Base-by-base conservation (phyloP, 306 rosid species). In the Rosa persica region DNA sequence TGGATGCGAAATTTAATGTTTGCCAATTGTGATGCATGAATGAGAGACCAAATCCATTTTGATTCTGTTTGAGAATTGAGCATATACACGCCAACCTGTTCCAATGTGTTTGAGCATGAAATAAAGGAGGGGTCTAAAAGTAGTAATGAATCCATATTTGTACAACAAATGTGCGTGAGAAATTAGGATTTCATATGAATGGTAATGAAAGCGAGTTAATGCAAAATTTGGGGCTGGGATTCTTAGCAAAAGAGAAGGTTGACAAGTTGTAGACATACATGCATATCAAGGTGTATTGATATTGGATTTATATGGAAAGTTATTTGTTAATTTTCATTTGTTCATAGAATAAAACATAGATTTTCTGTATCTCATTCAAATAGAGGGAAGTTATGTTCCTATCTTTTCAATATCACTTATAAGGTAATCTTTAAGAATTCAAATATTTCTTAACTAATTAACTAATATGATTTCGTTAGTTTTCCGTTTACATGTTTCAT, bases 291-390 rank as follows among this genome's bases (percentile, higher is more conserved):
- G 4, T 57, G 64, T 57, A 8, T 57, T 22, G 34, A 27, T 60
- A 4, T 39, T 72, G 30, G 76, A 34, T 51, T 51, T 72, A 47
- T 51, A 52, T 73, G 76, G 48, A 36, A 30, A 60, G 25, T 38
- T 20, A 9, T 73, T 8, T 48, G 61, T 36, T 23, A 15, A 46
- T 48, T 27, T 8, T 17, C 5, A 49, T 17, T 15, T 60, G 11
- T 72, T 16, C 46, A 19, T 49, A 55, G 17, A 72, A 27, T 12
- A 34, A 38, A 38, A 20, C 34, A 2, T 1, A 38, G 34, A 6
- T 54, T 54, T 52, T 12, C 10, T 73, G 13, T 73, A 42, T 1
- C n/a, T 36, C 20, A 38, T 54, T 22, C 66, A 38, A 34, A 54
- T 52, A 52, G n/a, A 12, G 15, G n/a, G 1, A 38, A 34, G 48